Evolutionary conservation across 306 rosid species (phyloP).

Genomic region (Dicorynia guianensis): DNA sequence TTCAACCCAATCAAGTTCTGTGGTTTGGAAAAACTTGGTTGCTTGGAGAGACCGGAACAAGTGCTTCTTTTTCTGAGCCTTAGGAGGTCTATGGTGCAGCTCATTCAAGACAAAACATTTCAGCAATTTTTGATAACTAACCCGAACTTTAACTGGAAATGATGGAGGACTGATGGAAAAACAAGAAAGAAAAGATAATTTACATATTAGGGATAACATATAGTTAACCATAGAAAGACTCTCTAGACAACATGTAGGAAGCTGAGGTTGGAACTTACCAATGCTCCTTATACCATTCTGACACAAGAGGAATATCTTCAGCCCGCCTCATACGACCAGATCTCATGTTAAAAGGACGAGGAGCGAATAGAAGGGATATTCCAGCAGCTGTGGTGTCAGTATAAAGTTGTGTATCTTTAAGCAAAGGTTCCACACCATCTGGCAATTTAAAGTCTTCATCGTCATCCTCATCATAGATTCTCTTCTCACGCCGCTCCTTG

Average conservation of each 20-base stretch:
- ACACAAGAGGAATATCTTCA: constrained; percentile 95
- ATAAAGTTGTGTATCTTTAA: constrained; percentile 85
- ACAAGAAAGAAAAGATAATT: neutral
- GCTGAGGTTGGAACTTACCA: constrained; percentile 59
- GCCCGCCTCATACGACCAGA: constrained; percentile 97
- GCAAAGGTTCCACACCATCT: constrained; percentile 90
- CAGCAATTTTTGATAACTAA: constrained; percentile 91
- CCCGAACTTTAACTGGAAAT: constrained; percentile 97
- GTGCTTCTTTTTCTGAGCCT: constrained; percentile 98
- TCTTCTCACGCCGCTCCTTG: constrained; percentile 94
- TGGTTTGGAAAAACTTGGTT: constrained; percentile 97
- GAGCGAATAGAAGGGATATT: constrained; percentile 90
- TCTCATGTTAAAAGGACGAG: constrained; percentile 99
- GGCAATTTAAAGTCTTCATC: constrained; percentile 86
- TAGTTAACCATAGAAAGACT: neutral
- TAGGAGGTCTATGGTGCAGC: constrained; percentile 98
- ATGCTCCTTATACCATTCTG: constrained; percentile 99
- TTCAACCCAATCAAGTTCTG: constrained; percentile 99
- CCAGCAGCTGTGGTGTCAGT: constrained; percentile 99
- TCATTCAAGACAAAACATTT: constrained; percentile 97
- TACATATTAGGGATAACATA: neutral
- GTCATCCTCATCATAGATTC: constrained; percentile 76
- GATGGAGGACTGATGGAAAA: constrained; percentile 85
- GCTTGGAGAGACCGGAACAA: constrained; percentile 94
- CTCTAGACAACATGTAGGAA: neutral